phyloP scores from a whole-genome alignment of 2,329 filamentous ascomycete species.

The Hypoxylon sp. region DNA sequence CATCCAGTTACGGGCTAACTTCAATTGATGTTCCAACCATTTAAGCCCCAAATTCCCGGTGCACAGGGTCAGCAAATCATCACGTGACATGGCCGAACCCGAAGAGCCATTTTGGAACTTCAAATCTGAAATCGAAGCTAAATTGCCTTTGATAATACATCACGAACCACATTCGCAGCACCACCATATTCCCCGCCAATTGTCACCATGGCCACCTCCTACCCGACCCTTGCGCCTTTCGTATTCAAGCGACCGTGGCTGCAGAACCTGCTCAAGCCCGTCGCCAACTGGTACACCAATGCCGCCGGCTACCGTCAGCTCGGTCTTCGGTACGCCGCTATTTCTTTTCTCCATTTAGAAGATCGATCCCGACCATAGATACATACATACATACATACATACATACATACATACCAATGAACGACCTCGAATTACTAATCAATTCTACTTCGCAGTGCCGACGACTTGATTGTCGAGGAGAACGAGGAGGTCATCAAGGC shows the following conservation, averaged over 20 bases:
- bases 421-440: conserved; percentile 7
- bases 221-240: conserved; percentile 76
- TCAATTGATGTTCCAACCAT: too few species aligned
- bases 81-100: conserved; percentile 24
- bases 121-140: conserved; percentile 26
- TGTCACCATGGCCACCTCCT: conserved; percentile 52
- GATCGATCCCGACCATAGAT: too few species aligned
- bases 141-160: too few species aligned
- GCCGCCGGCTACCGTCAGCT: conserved; percentile 92
- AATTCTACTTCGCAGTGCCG: conserved; percentile 71
- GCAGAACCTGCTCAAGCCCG: conserved; percentile 76
- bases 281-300: conserved; percentile 89
- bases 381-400: too few species aligned
- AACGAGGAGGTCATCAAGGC: conserved; percentile 85
- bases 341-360: conserved; percentile 17
- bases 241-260: conserved; percentile 89
- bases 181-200: too few species aligned
- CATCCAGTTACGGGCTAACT: too few species aligned
- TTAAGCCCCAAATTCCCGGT: conserved; percentile 8
- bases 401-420: too few species aligned
- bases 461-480: conserved; percentile 96
- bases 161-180: too few species aligned
- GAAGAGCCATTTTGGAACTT: conserved; percentile 39
- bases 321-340: conserved; percentile 82
- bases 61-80: too few species aligned